Conservation (phyloP, 2,329 filamentous ascomycete genomes). For the Cladosporium sp. region DNA sequence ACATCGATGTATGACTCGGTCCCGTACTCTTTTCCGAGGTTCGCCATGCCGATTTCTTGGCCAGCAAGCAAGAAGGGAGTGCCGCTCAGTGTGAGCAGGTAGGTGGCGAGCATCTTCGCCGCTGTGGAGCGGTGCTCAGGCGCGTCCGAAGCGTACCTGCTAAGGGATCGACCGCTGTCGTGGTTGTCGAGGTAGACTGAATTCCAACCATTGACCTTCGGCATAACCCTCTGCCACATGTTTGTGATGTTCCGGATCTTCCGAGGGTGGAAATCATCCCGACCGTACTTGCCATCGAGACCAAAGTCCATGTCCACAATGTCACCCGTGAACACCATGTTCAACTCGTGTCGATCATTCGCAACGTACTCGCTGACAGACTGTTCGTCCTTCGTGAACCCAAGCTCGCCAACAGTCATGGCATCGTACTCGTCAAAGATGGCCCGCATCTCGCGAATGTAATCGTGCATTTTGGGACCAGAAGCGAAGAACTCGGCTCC, state of each 20-base stretch:
- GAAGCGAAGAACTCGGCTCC: constrained; percentile 18
- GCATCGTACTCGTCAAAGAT: constrained; percentile 45
- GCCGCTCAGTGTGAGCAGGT: constrained; percentile 14
- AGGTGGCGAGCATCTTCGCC: constrained; percentile 49
- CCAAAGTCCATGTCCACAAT: constrained; percentile 52
- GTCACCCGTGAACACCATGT: constrained; percentile 69
- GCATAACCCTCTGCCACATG: constrained; percentile 58
- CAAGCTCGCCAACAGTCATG: constrained; percentile 48
- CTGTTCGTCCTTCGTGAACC: constrained; percentile 40
- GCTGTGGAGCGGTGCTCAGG: constrained; percentile 45
- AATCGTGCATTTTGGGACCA: constrained; percentile 42
- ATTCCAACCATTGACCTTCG: constrained; percentile 56
- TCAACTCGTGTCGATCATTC: constrained; percentile 52
- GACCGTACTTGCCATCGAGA: constrained; percentile 40
- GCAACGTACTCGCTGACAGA: constrained; percentile 51
- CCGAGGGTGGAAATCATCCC: constrained; percentile 44
- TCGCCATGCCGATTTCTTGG: constrained; percentile 61
- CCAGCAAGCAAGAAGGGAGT: constrained; percentile 63
- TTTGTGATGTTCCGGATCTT: constrained; percentile 47
- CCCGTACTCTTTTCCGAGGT: constrained; percentile 31
- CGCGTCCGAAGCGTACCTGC: constrained; percentile 49
- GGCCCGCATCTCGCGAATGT: constrained; percentile 39
- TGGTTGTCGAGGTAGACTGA: constrained; percentile 61
- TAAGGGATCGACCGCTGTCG: constrained; percentile 56
- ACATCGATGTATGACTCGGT: constrained; percentile 43